Base-by-base conservation (phyloP, 2,329 filamentous ascomycete species). In the Botryotinia narcissicola region DNA sequence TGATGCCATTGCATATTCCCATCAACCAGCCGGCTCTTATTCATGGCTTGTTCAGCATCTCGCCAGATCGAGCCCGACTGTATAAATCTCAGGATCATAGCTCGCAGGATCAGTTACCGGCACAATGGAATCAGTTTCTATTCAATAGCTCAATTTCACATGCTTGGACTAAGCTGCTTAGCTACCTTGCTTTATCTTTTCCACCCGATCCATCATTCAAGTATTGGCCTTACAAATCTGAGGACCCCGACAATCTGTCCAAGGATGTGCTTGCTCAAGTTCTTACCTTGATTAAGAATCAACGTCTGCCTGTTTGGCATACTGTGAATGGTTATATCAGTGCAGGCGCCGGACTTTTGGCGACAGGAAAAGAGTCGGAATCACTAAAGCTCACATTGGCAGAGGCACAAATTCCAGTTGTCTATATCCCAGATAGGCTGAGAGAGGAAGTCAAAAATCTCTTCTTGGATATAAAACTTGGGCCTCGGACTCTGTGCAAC, bases 11-110 rank as follows among this genome's bases (percentile, higher is more conserved):
- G 29, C 80, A 79, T 12, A 77, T 81, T 42, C 40, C 64, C n/a
- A 80, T 76, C 6, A 74, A 77, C 9, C 81, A 82, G 48, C 81
- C 81, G n/a, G 77, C 80, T 14, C 79, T 81, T 63, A 80, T 82
- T 16, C 81, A 82, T 70, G 81, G 80, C 7, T 73, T 81, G 32
- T 82, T 82, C 64, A 78, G 78, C 22, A 77, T 82, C 40, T 78
- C 80, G 0, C 80, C 81, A 0, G 81, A 82, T 72, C 78, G 81
- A 37, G 78, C 78, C 5, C 78, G 77, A 42, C 72, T 82, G 29
- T 77, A 80, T 71, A 76, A 73, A 18, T 70, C 74, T 14, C 75
- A 71, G n/a, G 79, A 79, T 44, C 70, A 73, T 54, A 76, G 71
- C 46, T 73, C 75, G 2, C 78, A 78, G 67, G 78, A 78, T 40